Base-by-base conservation (phyloP, 805 yeast genomes). In the Debaryomyces prosopidis region DNA sequence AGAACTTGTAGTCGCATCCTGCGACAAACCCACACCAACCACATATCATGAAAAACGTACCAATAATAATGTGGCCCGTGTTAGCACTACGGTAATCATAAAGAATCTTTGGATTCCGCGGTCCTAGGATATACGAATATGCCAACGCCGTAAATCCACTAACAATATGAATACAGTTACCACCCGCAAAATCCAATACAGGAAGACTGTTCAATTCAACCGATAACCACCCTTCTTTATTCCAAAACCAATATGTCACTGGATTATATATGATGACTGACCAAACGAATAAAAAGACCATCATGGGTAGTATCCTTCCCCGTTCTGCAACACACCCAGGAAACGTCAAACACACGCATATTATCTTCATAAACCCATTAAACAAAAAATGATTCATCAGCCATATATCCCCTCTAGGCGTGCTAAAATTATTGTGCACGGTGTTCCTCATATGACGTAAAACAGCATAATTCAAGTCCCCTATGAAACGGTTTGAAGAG, bases 161-260 rank as follows among this genome's bases (percentile, higher is more conserved):
- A 3, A 71, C 75, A 28, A 71, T 56, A 47, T 72, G 77, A n/a
- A 72, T 62, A 50, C 74, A 68, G 37, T 62, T 67, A 9, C 76
- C 77, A 9, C 77, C 77, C 5, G 77, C 76, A 57, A 71, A 72
- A 50, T 72, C 77, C 9, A 71, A 54, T 3, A 71, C 76, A 0
- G 76, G 75, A 3, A 67, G 47, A 27, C 46, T 55, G 12, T 51
- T 46, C 14, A 59, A 53, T 43, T 69, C 70, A 1, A 63, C 54
- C 0, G 73, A 67, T 3, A 72, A 59, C 76, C 76, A 72, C 8
- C 77, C 77, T 40, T 69, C 59, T 17, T 51, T 44, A 49, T 71
- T 71, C 77, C 77, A 72, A 47, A 69, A 65, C 77, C 77, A 72
- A 49, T 71, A 72, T 2, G 69, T 68, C 3, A 72, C 71, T 1